Percentiles rank a stretch among this genome's conserved stretches.
These are phyloP conservation scores for Blepharisma stoltei DNA, from an alignment of 73 alveolate genomes.

Conservation along the genomic window DNA sequence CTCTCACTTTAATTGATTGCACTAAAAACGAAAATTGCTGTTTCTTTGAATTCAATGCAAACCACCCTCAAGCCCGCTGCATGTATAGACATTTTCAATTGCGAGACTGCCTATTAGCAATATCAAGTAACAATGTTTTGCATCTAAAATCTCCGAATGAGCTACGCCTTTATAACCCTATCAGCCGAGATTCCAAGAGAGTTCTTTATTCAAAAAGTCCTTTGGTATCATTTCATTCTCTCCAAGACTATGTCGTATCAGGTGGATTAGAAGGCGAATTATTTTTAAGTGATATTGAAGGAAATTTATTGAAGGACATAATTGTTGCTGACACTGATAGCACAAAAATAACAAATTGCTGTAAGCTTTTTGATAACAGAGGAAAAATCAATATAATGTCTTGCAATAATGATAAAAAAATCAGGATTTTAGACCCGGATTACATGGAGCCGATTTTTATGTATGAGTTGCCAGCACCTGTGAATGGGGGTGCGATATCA, in stretches of 20 bases:
- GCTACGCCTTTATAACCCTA: background rate
- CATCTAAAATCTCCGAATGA: background rate
- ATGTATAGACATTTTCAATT: background rate
- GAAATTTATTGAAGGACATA: background rate
- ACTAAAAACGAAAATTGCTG: background rate
- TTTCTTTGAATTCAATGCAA: background rate
- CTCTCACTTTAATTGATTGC: background rate
- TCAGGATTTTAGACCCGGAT: slow-evolving; percentile 15
- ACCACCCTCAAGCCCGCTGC: background rate
- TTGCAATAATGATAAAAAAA: slow-evolving; percentile 24
- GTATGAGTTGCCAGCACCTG: background rate
- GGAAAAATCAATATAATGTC: background rate
- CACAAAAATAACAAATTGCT: slow-evolving; percentile 15
- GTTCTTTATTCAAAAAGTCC: background rate
- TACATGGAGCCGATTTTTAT: too few species aligned
- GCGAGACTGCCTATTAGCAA: background rate
- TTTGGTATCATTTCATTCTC: slow-evolving; percentile 2
- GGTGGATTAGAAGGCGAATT: slow-evolving; percentile 6
- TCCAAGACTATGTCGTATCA: background rate
- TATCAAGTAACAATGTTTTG: background rate
- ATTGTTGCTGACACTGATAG: background rate
- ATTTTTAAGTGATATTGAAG: slow-evolving; percentile 12
- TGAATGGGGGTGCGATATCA: background rate
- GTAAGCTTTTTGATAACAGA: background rate
- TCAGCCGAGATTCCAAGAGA: background rate